A percentile compares a stretch with the other conserved stretches of the same genome.
Conservation (phyloP, 192 early-diverging fungal genomes). For the Coemansia sp. region DNA sequence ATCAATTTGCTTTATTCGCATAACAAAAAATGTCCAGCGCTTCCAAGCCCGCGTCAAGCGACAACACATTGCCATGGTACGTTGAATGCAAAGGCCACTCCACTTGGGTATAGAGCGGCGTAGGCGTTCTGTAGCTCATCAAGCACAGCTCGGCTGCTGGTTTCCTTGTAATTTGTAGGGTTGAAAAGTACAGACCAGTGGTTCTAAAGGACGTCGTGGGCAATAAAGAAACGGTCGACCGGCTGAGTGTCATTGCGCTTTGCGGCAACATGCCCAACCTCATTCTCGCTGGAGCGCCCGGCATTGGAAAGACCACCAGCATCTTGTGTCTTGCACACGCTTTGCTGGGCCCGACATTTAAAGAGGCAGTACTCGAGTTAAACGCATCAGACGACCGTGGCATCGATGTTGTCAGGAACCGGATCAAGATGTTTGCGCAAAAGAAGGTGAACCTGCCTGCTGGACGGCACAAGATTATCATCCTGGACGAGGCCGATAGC, state of each 20-base stretch:
- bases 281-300: conserved; percentile 88
- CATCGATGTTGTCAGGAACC: conserved; percentile 95
- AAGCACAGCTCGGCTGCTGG: too few relatives aligned
- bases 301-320: conserved; percentile 98
- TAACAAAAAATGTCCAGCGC: conserved; percentile 4
- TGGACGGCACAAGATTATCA: conserved; percentile 86
- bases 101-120: background rate
- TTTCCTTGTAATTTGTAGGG: conserved; percentile 23
- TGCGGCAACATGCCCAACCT: conserved; percentile 97
- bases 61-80: conserved; percentile 50
- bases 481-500: conserved; percentile 99
- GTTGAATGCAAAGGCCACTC: too few relatives aligned
- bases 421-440: conserved; percentile 99
- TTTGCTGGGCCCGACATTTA: conserved; percentile 80
- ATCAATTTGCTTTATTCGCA: background rate
- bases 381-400: conserved; percentile 98
- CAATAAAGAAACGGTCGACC: conserved; percentile 88
- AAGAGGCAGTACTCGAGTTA: conserved; percentile 95
- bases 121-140: background rate
- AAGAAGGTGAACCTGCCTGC: conserved; percentile 95
- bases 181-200: conserved; percentile 94
- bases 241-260: conserved; percentile 82
- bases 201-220: conserved; percentile 91
- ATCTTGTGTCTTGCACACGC: conserved; percentile 92
- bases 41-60: conserved; percentile 13